Evolutionary conservation across 768 basidiomycete genomes (phyloP).

Genomic region (Pisolithus orientalis): DNA sequence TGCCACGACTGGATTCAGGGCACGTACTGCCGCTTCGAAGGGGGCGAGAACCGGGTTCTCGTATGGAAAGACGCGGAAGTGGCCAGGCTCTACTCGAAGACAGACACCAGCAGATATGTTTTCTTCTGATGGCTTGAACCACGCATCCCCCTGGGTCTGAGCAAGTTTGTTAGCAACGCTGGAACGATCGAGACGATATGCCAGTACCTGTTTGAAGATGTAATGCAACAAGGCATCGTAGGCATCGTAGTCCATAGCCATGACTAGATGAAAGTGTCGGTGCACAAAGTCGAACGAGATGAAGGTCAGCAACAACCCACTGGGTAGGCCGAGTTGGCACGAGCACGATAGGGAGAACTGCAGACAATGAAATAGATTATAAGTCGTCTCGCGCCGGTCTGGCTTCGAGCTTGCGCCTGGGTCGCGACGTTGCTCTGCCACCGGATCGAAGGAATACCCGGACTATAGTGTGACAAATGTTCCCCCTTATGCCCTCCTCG

Average conservation of each 20-base stretch:
- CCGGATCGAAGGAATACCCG: no score
- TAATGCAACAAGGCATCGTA: conserved; percentile 77
- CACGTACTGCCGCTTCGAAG: conserved; percentile 73
- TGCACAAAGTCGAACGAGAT: no score
- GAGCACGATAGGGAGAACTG: no score
- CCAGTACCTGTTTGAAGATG: conserved; percentile 61
- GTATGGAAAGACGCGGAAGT: conserved; percentile 80
- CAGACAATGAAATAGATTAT: no score
- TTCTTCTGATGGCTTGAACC: conserved; percentile 84
- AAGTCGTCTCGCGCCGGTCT: no score
- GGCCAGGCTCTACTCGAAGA: conserved; percentile 58
- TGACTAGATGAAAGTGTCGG: conserved; percentile 1
- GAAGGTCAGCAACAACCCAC: no score
- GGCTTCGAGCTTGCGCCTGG: no score
- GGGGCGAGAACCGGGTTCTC: conserved; percentile 75
- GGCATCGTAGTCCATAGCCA: conserved; percentile 55
- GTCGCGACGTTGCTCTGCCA: no score
- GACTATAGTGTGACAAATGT: no score
- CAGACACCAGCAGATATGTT: conserved; percentile 77
- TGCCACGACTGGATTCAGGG: conserved; percentile 78
- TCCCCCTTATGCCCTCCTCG: no score
- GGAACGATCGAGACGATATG: not conserved
- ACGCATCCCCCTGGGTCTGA: conserved; percentile 76
- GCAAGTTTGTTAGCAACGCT: conserved; percentile 3
- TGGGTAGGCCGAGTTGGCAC: no score